These are phyloP conservation scores for Themeda triandra DNA, from an alignment of 176 grass and related monocot species.

Conservation along the genomic window DNA sequence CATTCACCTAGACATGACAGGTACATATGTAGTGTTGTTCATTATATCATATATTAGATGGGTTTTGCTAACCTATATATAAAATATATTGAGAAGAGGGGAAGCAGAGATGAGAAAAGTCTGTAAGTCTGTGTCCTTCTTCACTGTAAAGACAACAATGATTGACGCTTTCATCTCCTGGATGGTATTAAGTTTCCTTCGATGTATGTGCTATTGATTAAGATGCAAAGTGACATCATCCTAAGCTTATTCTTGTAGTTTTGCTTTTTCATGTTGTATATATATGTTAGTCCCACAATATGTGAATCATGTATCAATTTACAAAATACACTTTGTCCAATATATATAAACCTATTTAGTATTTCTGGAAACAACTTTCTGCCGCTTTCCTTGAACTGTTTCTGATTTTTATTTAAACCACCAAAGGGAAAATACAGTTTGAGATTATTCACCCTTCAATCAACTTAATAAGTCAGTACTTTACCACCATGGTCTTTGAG, in stretches of 20 bases:
- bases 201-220: background rate
- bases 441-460: conserved; percentile 8
- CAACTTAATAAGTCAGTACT: background rate
- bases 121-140: background rate
- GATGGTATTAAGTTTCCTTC: conserved; percentile 8
- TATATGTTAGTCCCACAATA: background rate
- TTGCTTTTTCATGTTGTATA: conserved; percentile 3
- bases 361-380: background rate
- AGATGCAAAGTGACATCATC: conserved; percentile 13
- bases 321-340: background rate
- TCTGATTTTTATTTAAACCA: background rate
- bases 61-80: background rate
- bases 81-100: conserved; percentile 12
- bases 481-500: background rate
- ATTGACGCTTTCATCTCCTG: conserved; percentile 11
- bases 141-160: conserved; percentile 39
- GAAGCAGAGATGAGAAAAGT: conserved; percentile 2
- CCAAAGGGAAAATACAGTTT: conserved; percentile 6
- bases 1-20: background rate
- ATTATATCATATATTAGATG: background rate
- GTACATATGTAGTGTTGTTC: background rate
- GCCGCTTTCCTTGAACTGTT: conserved; percentile 9
- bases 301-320: background rate
- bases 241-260: background rate
- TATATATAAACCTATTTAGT: background rate